Evolutionary conservation across 2,329 filamentous ascomycete species (phyloP).

Genomic region (Colletotrichum sp.): DNA sequence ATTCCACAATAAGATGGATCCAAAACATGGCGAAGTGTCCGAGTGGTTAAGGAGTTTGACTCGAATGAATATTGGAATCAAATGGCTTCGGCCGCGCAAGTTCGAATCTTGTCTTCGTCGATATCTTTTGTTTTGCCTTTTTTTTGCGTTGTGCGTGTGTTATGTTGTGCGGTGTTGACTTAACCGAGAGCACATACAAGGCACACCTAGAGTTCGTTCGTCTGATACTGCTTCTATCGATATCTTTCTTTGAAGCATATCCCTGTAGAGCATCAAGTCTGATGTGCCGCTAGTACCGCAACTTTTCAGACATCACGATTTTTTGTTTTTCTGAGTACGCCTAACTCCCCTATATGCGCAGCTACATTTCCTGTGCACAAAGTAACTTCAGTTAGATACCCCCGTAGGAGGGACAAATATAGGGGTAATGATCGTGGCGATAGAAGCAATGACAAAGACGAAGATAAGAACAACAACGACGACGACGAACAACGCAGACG

Average conservation of each 20-base stretch:
- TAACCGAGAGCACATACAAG: neutral
- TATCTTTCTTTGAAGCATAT: neutral
- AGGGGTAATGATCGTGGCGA: too few relatives aligned
- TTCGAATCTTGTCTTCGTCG: conserved; percentile 19
- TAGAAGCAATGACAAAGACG: too few relatives aligned
- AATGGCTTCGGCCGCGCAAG: conserved; percentile 18
- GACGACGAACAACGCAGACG: too few relatives aligned
- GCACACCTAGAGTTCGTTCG: neutral
- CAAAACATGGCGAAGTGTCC: neutral
- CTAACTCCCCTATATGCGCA: too few relatives aligned
- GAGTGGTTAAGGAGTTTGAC: conserved; percentile 12
- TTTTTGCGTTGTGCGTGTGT: neutral
- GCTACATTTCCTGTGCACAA: too few relatives aligned
- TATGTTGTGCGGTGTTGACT: neutral
- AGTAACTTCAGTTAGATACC: too few relatives aligned
- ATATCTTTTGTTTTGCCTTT: neutral
- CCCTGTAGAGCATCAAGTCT: neutral
- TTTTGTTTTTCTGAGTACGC: too few relatives aligned
- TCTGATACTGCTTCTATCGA: neutral
- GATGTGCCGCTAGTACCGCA: neutral
- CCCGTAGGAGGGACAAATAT: too few relatives aligned
- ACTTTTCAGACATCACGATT: too few relatives aligned
- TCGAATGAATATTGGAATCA: neutral
- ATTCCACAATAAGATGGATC: neutral
- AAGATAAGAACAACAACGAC: too few relatives aligned